Conservation (phyloP, 352 stramenopile genomes). For the Phytophthora hybrid region DNA sequence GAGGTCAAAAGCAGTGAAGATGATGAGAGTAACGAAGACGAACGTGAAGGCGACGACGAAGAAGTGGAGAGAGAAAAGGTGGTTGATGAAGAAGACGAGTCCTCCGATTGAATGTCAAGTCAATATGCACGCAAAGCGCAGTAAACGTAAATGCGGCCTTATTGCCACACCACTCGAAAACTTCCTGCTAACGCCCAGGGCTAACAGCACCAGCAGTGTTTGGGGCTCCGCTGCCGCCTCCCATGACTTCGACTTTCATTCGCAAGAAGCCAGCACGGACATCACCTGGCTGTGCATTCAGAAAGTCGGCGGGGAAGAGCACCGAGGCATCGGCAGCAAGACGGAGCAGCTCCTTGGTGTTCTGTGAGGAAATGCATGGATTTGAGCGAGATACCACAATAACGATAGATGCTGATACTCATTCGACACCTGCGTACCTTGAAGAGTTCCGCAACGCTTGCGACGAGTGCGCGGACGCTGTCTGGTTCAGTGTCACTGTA, state of each 20-base stretch:
- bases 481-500: conserved; percentile 87
- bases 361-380: conserved; percentile 37
- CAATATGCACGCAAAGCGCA: conserved; percentile 19
- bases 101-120: conserved; percentile 34
- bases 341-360: conserved; percentile 88
- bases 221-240: conserved; percentile 15
- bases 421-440: conserved; percentile 47
- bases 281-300: conserved; percentile 67
- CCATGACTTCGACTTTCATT: conserved; percentile 61
- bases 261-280: conserved; percentile 69
- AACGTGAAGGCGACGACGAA: conserved; percentile 6
- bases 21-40: conserved; percentile 11
- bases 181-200: conserved; percentile 19
- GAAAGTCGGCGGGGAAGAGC: conserved; percentile 85
- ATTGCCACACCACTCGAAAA: not conserved
- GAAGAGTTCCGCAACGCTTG: conserved; percentile 72
- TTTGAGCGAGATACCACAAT: conserved; percentile 14
- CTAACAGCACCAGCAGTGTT: conserved; percentile 1
- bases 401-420: not conserved
- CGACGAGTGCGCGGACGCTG: conserved; percentile 62
- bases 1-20: conserved; percentile 19
- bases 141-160: conserved; percentile 1
- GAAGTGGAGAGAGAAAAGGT: not conserved
- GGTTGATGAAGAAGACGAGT: conserved; percentile 18
- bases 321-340: conserved; percentile 76